Evolutionary conservation across 305 asterid genomes (phyloP), one percentile per base, ranked within the genome.

Genomic region (Euphrasia arctica): DNA sequence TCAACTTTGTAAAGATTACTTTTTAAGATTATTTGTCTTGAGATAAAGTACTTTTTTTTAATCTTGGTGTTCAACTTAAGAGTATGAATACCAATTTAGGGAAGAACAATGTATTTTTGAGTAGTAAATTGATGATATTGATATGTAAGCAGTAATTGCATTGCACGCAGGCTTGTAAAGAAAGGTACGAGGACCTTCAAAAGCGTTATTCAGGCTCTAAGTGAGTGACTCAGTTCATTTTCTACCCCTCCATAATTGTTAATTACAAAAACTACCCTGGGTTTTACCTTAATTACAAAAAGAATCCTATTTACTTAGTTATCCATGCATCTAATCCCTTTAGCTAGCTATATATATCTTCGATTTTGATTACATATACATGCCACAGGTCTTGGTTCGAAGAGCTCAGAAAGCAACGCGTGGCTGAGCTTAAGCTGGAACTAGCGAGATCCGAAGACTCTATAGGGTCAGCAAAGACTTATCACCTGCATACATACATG

Each of bases 141-240:
- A 50, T 5, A 18, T 14, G 10, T 62, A 31, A 31, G 56, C 28
- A 67, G 43, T 31, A 47, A 69, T 64, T 78, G 75, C 22, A 18
- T 18, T 18, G 22, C 22, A 18, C 22, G 22, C 89, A 91, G 98
- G 95, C 72, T 67, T 91, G 98, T 85, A 89, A 78, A 78, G 80
- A 85, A 73, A 89, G 80, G 86, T 89, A 87, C 63, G 90, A 89
- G 73, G 91, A 82, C 29, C 75, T 85, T 74, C 87, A 72, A 71
- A 81, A 74, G 82, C 88, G 79, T 68, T 87, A 83, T 73, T 81
- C 87, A 52, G 86, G 95, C 67, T 78, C 90, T 69, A 68, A 43
- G 96, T 91, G 80, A 85, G 96, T 87, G 56, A 64, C 2, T 25
- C 27, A 1, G 27, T 25, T 25, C 27, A 25, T 25, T 1, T 25